phyloP scores from a whole-genome alignment of 2,329 filamentous ascomycete species.

The Beauveria sp. region DNA sequence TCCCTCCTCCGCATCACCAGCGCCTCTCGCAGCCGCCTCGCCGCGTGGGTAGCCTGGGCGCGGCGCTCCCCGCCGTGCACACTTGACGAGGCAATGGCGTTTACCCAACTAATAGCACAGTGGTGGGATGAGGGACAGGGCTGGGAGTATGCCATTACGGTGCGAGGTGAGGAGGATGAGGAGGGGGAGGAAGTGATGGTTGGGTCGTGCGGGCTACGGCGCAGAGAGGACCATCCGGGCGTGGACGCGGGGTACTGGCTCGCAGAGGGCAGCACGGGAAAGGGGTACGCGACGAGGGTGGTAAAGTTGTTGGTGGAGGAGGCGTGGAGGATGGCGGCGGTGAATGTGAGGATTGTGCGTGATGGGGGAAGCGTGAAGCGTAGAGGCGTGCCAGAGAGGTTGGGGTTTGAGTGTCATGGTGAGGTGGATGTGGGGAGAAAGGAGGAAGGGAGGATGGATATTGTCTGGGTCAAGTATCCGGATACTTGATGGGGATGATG shows the following conservation, averaged over 20 bases:
- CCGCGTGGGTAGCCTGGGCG: slow-evolving; percentile 2
- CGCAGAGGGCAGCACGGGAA: background rate
- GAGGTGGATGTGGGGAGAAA: background rate
- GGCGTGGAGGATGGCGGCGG: background rate
- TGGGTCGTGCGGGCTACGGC: background rate
- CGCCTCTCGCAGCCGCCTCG: background rate
- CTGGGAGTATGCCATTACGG: background rate
- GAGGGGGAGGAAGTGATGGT: background rate
- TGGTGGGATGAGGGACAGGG: background rate
- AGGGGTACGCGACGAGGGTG: background rate
- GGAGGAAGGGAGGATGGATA: background rate
- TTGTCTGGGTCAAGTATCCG: slow-evolving; percentile 3
- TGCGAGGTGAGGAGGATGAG: background rate
- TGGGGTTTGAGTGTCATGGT: background rate
- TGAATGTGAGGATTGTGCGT: background rate
- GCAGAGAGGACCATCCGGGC: background rate
- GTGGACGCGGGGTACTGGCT: slow-evolving; percentile 8
- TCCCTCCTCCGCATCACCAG: background rate
- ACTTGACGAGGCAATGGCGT: background rate
- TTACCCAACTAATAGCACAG: background rate
- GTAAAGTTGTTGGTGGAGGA: background rate
- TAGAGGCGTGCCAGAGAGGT: background rate
- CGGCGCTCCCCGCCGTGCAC: background rate
- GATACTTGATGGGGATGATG: background rate
- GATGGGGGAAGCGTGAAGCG: background rate